Percentiles rank a stretch among this genome's conserved stretches.
Evolutionary conservation across 1,139 yeast species (phyloP).

Genomic region (Sugiyamaella neomexicana): DNA sequence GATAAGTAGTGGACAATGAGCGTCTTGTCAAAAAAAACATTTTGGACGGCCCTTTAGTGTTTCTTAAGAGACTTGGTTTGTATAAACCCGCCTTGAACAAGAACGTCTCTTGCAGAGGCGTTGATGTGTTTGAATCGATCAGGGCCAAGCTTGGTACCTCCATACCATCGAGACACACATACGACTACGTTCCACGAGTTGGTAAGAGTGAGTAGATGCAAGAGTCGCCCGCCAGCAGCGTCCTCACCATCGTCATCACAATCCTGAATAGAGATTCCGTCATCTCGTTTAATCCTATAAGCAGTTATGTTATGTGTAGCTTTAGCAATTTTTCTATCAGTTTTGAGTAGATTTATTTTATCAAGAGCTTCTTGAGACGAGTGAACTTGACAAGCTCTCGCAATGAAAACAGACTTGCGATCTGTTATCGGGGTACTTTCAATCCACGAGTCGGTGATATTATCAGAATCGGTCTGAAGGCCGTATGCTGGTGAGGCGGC

Average conservation of each 20-base stretch:
- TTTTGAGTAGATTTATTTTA: slow-evolving; percentile 52
- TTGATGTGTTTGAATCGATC: slow-evolving; percentile 93
- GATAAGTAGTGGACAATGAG: neutral
- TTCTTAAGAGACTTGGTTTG: slow-evolving; percentile 5
- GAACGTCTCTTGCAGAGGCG: slow-evolving; percentile 81
- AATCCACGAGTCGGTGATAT: slow-evolving; percentile 67
- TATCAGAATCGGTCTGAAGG: neutral
- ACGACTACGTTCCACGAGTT: slow-evolving; percentile 86
- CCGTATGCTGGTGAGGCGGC: neutral
- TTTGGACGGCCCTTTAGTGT: slow-evolving; percentile 14
- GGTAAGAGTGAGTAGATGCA: slow-evolving; percentile 61
- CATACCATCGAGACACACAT: slow-evolving; percentile 90
- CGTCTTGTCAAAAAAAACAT: no score
- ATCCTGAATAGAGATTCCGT: slow-evolving; percentile 65
- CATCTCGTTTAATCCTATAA: slow-evolving; percentile 64
- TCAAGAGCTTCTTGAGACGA: slow-evolving; percentile 65
- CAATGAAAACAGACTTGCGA: slow-evolving; percentile 83
- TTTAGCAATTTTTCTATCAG: slow-evolving; percentile 64
- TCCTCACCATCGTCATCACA: slow-evolving; percentile 98
- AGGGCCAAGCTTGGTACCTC: slow-evolving; percentile 89
- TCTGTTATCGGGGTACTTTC: slow-evolving; percentile 76
- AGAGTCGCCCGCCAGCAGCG: slow-evolving; percentile 88
- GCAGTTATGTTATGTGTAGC: slow-evolving; percentile 85
- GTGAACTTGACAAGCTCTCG: slow-evolving; percentile 61
- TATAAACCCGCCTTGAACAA: slow-evolving; percentile 61